Conservation (phyloP, 768 basidiomycete species). For the Leccinum longicurvipes region DNA sequence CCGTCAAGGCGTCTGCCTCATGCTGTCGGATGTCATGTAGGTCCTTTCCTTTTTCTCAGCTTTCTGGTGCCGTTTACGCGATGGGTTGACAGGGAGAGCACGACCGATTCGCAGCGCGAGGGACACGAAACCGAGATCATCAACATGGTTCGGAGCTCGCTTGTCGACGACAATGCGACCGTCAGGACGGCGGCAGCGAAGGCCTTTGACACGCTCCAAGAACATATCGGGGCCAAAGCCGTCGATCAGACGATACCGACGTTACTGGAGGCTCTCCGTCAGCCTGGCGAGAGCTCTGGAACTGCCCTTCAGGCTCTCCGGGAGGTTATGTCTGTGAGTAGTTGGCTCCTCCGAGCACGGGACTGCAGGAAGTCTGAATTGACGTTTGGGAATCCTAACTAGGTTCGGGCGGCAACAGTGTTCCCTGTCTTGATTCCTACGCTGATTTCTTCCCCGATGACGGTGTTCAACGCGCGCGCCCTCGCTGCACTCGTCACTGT, state of each 20-base stretch:
- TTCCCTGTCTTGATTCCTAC: constrained; percentile 98
- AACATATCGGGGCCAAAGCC: constrained; percentile 83
- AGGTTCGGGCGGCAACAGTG: constrained; percentile 92
- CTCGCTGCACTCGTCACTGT: constrained; percentile 89
- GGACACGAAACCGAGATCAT: constrained; percentile 89
- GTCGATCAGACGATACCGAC: constrained; percentile 98
- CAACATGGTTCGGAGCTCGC: constrained; percentile 71
- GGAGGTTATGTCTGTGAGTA: constrained; percentile 88
- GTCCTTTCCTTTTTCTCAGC: constrained; percentile 22
- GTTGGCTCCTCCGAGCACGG: neutral
- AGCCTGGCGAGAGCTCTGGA: constrained; percentile 91
- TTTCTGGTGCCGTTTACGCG: neutral
- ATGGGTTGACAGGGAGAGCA: constrained; percentile 60
- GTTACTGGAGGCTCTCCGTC: constrained; percentile 85
- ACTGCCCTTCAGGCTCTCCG: constrained; percentile 90
- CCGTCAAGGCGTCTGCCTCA: constrained; percentile 81
- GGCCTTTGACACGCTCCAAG: constrained; percentile 90
- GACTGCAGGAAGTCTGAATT: neutral
- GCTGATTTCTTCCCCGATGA: constrained; percentile 85
- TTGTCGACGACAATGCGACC: constrained; percentile 84
- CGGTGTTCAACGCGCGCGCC: constrained; percentile 92
- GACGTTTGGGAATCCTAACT: constrained; percentile 1
- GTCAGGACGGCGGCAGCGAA: constrained; percentile 89
- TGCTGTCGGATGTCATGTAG: constrained; percentile 86
- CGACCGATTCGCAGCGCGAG: constrained; percentile 79